Base-by-base conservation (phyloP, 495 filamentous ascomycete genomes). In the Hypoxylon perforatum region DNA sequence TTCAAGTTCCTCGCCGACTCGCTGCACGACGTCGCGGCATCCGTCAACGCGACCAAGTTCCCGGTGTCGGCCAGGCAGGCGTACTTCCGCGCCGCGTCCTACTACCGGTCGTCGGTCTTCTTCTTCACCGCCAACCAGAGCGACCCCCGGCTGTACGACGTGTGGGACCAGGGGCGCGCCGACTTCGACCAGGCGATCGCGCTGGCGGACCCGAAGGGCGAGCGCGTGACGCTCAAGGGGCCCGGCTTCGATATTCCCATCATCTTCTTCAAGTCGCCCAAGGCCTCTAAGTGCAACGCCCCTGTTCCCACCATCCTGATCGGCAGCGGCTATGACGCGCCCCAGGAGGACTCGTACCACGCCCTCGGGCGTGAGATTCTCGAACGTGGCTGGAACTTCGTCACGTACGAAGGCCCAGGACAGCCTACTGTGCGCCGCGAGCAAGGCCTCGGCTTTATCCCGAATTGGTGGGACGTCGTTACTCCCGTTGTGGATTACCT, bases 91-190 rank as follows among this genome's bases (percentile, higher is more conserved):
- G 69, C 78, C 7, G 70, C 80, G 5, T 76, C 58, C n/a, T 85
- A 85, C 69, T 82, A 73, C 70, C 75, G 80, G 19, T 2, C 42
- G 0, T 78, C 81, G 0, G 73, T 77, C 60, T 80, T 80, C 71
- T 82, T 67, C 66, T 61, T 81, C 21, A 76, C 77, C 62, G 75
- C 69, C 18, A 80, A 82, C 49, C 59, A 30, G 50, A 64, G 35
- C 9, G 73, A 80, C 57, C 74, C 73, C 18, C 59, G 74, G 6
- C 73, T 78, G 72, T 89, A 84, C 69, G 82, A 85, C 58, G 85
- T 85, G 73, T 92, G 90, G 76, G 87, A 90, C 59, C 84, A 82
- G 69, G 88, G 90, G 74, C 90, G 88, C 55, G 81, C 86, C 19
- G 81, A 86, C 49, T 90, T 90, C 33, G 85, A 86, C 75, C 83